Conservation (phyloP, 2,329 filamentous ascomycete genomes). For the Exophiala calicioides region DNA sequence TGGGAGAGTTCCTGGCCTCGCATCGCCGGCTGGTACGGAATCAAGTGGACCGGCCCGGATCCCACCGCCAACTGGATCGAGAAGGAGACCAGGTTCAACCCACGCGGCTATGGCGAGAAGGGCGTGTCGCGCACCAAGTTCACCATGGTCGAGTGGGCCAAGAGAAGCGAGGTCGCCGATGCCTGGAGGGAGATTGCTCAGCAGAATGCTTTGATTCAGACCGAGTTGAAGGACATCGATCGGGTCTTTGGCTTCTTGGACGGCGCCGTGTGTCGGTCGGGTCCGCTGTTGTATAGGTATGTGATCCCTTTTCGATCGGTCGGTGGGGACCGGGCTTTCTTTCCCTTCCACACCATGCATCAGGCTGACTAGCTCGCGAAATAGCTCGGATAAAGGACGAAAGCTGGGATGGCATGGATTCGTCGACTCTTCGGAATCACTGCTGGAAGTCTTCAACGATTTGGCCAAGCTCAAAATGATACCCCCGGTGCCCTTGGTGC, state of each 20-base stretch:
- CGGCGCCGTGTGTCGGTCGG: slow-evolving; percentile 38
- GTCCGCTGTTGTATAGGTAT: slow-evolving; percentile 37
- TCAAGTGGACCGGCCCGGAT: slow-evolving; percentile 39
- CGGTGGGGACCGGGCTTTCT: no score
- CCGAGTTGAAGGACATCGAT: slow-evolving; percentile 48
- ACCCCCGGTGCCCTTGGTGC: slow-evolving; percentile 26
- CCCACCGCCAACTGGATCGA: slow-evolving; percentile 27
- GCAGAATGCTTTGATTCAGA: slow-evolving; percentile 43
- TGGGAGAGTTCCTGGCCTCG: slow-evolving; percentile 53
- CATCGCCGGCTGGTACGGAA: slow-evolving; percentile 48
- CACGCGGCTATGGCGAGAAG: slow-evolving; percentile 47
- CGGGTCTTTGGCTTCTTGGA: slow-evolving; percentile 52
- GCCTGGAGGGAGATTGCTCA: slow-evolving; percentile 50
- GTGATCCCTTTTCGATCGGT: no score
- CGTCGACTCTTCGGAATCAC: slow-evolving; percentile 36
- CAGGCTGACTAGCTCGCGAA: background rate
- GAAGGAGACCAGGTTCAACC: slow-evolving; percentile 33
- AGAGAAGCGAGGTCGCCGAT: slow-evolving; percentile 43
- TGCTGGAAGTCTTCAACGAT: slow-evolving; percentile 30
- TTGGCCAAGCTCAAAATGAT: slow-evolving; percentile 29
- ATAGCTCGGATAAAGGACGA: slow-evolving; percentile 35
- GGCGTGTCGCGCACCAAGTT: slow-evolving; percentile 43
- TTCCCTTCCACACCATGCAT: no score
- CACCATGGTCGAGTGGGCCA: slow-evolving; percentile 50
- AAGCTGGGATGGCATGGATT: slow-evolving; percentile 39